A percentile compares a stretch with the other conserved stretches of the same genome.
These are phyloP conservation scores for Tuber melanosporum DNA, from an alignment of 495 filamentous ascomycete genomes.

Conservation along the genomic window DNA sequence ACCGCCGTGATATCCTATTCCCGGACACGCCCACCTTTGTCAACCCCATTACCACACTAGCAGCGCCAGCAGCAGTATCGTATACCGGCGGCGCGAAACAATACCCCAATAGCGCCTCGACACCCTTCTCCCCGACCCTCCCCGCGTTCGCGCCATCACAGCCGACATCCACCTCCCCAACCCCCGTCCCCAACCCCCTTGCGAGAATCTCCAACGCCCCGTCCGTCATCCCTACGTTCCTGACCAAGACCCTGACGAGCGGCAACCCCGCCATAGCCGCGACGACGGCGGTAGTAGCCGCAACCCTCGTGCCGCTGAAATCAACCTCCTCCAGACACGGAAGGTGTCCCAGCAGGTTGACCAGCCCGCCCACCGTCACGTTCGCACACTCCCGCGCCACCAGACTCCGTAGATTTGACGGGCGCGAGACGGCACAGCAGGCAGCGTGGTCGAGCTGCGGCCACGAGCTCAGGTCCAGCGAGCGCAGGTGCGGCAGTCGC, in stretches of 20 bases:
- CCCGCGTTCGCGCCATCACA: background rate
- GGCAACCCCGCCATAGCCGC: background rate
- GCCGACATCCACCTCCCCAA: slow-evolving; percentile 25
- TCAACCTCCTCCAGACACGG: slow-evolving; percentile 26
- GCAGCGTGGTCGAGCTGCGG: slow-evolving; percentile 30
- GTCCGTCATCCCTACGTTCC: slow-evolving; percentile 21
- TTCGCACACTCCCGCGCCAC: slow-evolving; percentile 12
- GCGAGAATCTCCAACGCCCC: slow-evolving; percentile 1
- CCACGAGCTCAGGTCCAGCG: slow-evolving; percentile 13
- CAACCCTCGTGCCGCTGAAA: slow-evolving; percentile 28
- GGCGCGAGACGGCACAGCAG: background rate
- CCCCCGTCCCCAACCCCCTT: slow-evolving; percentile 9
- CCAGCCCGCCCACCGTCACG: slow-evolving; percentile 11
- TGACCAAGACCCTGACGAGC: slow-evolving; percentile 16
- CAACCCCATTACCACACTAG: slow-evolving; percentile 4
- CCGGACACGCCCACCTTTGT: slow-evolving; percentile 27
- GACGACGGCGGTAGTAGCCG: background rate
- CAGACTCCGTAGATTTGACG: slow-evolving; percentile 7
- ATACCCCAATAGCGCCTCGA: slow-evolving; percentile 9
- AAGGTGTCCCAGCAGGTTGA: slow-evolving; percentile 15
- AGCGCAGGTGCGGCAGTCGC: slow-evolving; percentile 11
- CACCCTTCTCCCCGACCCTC: background rate
- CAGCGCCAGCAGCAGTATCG: background rate
- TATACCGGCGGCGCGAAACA: slow-evolving; percentile 35
- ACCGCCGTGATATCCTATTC: slow-evolving; percentile 12